Evolutionary conservation across 345 rosid genomes (phyloP).

Genomic region (Odontarrhena argentea): DNA sequence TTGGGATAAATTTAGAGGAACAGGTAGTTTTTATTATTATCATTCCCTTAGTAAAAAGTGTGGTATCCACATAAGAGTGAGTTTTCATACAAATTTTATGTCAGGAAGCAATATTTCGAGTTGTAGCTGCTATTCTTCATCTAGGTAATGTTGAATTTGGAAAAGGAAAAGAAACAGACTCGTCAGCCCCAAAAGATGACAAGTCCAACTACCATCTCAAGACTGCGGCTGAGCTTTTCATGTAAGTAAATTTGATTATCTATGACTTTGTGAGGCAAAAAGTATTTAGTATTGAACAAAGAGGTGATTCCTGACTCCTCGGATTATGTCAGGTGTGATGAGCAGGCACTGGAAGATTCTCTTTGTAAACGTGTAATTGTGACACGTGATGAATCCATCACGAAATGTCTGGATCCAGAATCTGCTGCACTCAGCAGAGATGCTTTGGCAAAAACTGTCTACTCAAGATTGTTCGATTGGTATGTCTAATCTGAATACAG

Average conservation of each 20-base stretch:
- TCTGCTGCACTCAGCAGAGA: slow-evolving; percentile 88
- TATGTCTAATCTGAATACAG: slow-evolving; percentile 40
- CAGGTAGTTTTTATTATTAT: slow-evolving; percentile 57
- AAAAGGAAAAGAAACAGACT: slow-evolving; percentile 85
- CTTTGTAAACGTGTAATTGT: slow-evolving; percentile 94
- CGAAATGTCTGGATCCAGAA: slow-evolving; percentile 91
- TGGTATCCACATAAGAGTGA: slow-evolving; percentile 11
- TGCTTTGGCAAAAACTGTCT: slow-evolving; percentile 91
- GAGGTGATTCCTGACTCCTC: slow-evolving; percentile 30
- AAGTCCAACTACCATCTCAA: slow-evolving; percentile 78
- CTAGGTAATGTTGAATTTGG: slow-evolving; percentile 91
- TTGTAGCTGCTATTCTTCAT: slow-evolving; percentile 95
- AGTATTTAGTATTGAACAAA: slow-evolving; percentile 18
- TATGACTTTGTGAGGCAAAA: slow-evolving; percentile 30
- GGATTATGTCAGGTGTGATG: slow-evolving; percentile 74
- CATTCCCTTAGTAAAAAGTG: not conserved
- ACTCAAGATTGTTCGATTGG: slow-evolving; percentile 98
- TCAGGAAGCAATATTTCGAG: slow-evolving; percentile 88
- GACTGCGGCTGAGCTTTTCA: slow-evolving; percentile 87
- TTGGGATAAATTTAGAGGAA: slow-evolving; percentile 83
- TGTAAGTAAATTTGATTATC: slow-evolving; percentile 47
- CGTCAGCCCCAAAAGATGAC: slow-evolving; percentile 93
- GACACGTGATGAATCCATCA: slow-evolving; percentile 90
- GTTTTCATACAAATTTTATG: slow-evolving; percentile 22
- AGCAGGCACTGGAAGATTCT: slow-evolving; percentile 85